These are phyloP conservation scores for Arabidopsis hybrid DNA, from an alignment of 441 rosid genomes.

Conservation along the genomic window DNA sequence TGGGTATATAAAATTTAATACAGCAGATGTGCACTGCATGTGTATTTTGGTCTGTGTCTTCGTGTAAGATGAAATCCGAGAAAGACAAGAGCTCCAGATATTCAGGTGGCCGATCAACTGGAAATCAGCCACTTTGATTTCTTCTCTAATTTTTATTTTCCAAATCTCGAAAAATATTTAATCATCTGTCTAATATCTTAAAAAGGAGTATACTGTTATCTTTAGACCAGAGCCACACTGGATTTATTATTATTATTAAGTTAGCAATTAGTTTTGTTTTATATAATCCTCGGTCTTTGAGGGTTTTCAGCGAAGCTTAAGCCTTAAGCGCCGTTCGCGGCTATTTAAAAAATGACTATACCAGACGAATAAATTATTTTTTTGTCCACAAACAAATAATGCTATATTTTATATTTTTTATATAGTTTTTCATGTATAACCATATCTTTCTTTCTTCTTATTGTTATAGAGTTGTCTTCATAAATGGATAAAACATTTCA, in stretches of 20 bases:
- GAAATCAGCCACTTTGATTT: slow-evolving; percentile 43
- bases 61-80: slow-evolving; percentile 17
- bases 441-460: too few relatives aligned
- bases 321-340: slow-evolving; percentile 51
- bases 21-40: slow-evolving; percentile 35
- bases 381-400: slow-evolving; percentile 29
- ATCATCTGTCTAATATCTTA: background rate
- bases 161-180: slow-evolving; percentile 22
- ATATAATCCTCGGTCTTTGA: slow-evolving; percentile 47
- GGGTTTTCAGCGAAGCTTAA: slow-evolving; percentile 47
- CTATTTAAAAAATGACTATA: slow-evolving; percentile 34
- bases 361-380: slow-evolving; percentile 28
- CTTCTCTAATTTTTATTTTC: slow-evolving; percentile 32
- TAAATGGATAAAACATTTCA: background rate
- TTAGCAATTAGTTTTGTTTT: slow-evolving; percentile 28
- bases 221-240: slow-evolving; percentile 33
- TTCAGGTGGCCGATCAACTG: slow-evolving; percentile 46
- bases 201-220: background rate
- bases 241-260: slow-evolving; percentile 4
- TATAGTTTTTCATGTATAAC: background rate
- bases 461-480: too few relatives aligned
- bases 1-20: background rate
- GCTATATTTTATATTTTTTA: background rate
- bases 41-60: slow-evolving; percentile 24
- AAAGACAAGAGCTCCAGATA: slow-evolving; percentile 39